Evolutionary conservation across 2,329 filamentous ascomycete genomes (phyloP), one percentile per base, ranked within the genome.

Genomic region (Sclerotiophoma versabilis): DNA sequence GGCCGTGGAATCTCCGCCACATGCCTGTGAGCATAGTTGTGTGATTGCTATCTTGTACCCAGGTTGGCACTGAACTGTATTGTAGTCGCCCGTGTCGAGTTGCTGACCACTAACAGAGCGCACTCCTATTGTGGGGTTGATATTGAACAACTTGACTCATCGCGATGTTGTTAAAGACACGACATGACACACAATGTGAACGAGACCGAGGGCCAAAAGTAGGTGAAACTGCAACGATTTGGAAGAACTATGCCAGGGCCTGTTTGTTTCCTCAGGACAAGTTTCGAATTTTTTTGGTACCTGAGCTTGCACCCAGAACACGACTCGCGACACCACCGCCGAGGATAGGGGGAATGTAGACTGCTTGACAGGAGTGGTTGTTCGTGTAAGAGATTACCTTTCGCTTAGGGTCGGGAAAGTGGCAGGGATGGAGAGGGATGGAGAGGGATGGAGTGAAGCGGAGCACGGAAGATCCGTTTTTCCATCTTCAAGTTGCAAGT

Each of bases 171-270:
- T 29, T 25, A 23, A 10, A 30, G 10, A 29, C 32, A 10, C 17
- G 19, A 19, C 27, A 23, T 38, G 22, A 32, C 4, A n/a, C 20
- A 15, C 4, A 20, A 43, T 17, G 15, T 14, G 10, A 30, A 39
- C n/a, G 17, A 14, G 12, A 29, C 17, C 22, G 22, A 39, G 5
- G 10, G 12, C 39, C 11, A 26, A 37, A 34, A 19, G 38, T 22
- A 30, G 15, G 26, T 33, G 33, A 54, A 45, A 49, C 45, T 6
- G 22, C 6, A 9, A 33, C 20, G 22, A 41, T 32, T 45, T 47
- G 30, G 39, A 44, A 36, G 58, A 58, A 58, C 54, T 47, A 59
- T 57, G 39, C 32, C 49, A 62, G 57, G 50, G 54, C 52, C 51
- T 27, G 32, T 38, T 33, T 26, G 44, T 48, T 37, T 43, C 20